A percentile compares a stretch with the other conserved stretches of the same genome.
These are phyloP conservation scores for Torulaspora delbrueckii DNA, from an alignment of 805 yeast species.

Conservation along the genomic window DNA sequence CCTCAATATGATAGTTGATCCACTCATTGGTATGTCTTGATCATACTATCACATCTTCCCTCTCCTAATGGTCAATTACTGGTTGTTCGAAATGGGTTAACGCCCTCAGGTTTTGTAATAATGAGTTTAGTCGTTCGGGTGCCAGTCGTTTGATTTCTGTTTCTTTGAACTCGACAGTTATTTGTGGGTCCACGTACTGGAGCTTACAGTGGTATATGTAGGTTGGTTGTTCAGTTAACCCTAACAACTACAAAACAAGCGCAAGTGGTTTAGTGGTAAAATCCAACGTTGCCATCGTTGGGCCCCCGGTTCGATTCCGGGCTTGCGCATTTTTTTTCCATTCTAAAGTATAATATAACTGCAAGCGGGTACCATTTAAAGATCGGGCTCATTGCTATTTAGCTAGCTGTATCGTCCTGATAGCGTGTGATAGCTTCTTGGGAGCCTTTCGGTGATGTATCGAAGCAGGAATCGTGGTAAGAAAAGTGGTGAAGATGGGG, in stretches of 20 bases:
- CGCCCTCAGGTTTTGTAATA: neutral
- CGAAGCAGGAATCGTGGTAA: conserved; percentile 26
- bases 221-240: too few relatives aligned
- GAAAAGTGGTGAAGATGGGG: conserved; percentile 21
- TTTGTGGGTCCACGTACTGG: too few relatives aligned
- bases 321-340: conserved; percentile 21
- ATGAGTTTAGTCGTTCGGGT: neutral
- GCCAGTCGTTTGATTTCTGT: neutral
- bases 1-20: too few relatives aligned
- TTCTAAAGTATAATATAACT: neutral
- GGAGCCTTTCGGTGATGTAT: conserved; percentile 17
- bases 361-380: neutral
- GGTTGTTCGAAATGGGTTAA: too few relatives aligned
- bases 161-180: neutral
- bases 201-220: too few relatives aligned
- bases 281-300: conserved; percentile 29
- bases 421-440: too few relatives aligned
- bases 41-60: too few relatives aligned
- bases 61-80: too few relatives aligned
- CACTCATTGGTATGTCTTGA: too few relatives aligned
- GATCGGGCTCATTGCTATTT: neutral
- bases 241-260: conserved; percentile 3
- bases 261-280: conserved; percentile 30
- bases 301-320: conserved; percentile 31
- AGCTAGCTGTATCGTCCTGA: neutral